Evolutionary conservation across 257 asterid genomes (phyloP).

Genomic region (Plantago elongata): DNA sequence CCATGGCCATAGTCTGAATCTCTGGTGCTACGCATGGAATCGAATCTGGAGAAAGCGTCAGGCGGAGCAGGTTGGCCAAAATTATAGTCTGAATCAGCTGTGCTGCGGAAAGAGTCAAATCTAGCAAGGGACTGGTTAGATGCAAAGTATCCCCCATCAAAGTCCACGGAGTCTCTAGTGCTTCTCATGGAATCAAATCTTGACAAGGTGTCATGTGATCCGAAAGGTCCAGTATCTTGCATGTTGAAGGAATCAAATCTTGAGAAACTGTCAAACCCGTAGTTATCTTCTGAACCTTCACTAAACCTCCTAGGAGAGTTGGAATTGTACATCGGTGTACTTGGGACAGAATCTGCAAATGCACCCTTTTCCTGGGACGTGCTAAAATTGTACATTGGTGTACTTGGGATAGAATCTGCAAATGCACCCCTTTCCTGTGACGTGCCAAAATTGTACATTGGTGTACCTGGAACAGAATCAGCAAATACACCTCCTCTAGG

Average conservation of each 20-base stretch:
- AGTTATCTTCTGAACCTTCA: conserved; percentile 42
- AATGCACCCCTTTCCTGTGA: conserved; percentile 31
- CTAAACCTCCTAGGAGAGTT: conserved; percentile 49
- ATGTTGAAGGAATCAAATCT: conserved; percentile 61
- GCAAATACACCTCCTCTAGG: too few relatives aligned
- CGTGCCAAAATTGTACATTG: conserved; percentile 22
- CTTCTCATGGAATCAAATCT: conserved; percentile 85
- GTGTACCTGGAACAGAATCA: conserved; percentile 24
- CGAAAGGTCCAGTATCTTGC: conserved; percentile 48
- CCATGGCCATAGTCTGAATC: conserved; percentile 64
- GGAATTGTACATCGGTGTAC: conserved; percentile 77
- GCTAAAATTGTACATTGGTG: conserved; percentile 46
- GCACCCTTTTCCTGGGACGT: conserved; percentile 43
- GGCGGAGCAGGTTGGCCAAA: conserved; percentile 37
- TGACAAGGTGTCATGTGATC: conserved; percentile 51
- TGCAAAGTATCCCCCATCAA: conserved; percentile 54
- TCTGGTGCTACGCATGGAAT: conserved; percentile 51
- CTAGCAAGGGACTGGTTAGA: conserved; percentile 51
- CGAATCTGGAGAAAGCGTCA: conserved; percentile 48
- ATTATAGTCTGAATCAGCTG: conserved; percentile 64
- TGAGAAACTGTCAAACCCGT: conserved; percentile 53
- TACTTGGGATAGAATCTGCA: conserved; percentile 84
- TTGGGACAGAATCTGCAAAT: conserved; percentile 75
- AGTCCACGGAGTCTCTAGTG: conserved; percentile 57
- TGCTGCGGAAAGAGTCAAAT: conserved; percentile 82